Conservation (phyloP, 2,329 filamentous ascomycete species). For the Davidsoniella neocaledoniae region DNA sequence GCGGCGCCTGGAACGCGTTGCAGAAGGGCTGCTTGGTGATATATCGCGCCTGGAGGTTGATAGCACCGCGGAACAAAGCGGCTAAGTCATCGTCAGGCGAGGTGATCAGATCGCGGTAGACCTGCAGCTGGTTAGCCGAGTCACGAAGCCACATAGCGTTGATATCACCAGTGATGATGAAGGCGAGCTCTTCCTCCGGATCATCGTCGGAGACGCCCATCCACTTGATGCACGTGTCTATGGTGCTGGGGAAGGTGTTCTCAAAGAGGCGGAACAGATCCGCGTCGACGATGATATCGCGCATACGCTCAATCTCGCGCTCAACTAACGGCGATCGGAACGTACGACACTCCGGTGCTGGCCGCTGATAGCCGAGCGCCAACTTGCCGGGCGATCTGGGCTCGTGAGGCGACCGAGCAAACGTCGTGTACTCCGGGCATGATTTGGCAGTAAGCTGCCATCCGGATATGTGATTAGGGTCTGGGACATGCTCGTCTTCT, state of each 20-base stretch:
- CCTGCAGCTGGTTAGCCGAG: slow-evolving; percentile 58
- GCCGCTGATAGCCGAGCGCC: slow-evolving; percentile 65
- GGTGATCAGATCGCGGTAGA: slow-evolving; percentile 42
- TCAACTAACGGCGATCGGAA: slow-evolving; percentile 21
- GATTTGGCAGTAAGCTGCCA: neutral
- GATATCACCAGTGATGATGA: slow-evolving; percentile 72
- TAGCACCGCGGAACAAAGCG: slow-evolving; percentile 50
- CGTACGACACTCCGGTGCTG: slow-evolving; percentile 58
- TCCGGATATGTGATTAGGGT: slow-evolving; percentile 1
- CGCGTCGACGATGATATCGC: slow-evolving; percentile 25
- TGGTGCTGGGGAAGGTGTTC: slow-evolving; percentile 68
- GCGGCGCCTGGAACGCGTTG: slow-evolving; percentile 78
- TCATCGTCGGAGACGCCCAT: slow-evolving; percentile 41
- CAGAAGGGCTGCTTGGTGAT: slow-evolving; percentile 60
- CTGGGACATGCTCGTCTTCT: neutral
- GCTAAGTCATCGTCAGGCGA: slow-evolving; percentile 39
- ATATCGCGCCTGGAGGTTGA: slow-evolving; percentile 56
- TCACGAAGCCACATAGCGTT: slow-evolving; percentile 81
- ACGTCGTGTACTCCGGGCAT: slow-evolving; percentile 12
- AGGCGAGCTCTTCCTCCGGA: slow-evolving; percentile 46
- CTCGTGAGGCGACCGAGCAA: slow-evolving; percentile 27
- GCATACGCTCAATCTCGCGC: slow-evolving; percentile 19
- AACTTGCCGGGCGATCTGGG: slow-evolving; percentile 66
- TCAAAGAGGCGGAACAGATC: slow-evolving; percentile 69
- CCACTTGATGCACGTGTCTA: slow-evolving; percentile 71